These are phyloP conservation scores for Pythium plurisporium DNA, from an alignment of 352 stramenopile species.

Conservation along the genomic window DNA sequence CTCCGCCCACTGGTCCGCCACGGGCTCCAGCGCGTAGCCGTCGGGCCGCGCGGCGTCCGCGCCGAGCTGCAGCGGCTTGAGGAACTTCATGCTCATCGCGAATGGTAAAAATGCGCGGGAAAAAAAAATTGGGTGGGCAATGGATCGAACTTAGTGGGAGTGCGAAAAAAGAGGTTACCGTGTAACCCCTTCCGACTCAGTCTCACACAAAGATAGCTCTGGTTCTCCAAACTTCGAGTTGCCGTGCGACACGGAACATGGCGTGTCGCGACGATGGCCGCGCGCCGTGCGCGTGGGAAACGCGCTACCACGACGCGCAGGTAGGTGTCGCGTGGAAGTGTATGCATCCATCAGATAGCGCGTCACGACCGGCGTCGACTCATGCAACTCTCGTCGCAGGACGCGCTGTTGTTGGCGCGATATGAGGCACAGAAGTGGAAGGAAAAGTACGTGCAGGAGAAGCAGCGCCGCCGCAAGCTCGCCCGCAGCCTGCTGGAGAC, in stretches of 20 bases:
- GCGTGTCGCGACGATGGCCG: not conserved
- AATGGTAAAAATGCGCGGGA: slow-evolving; percentile 15
- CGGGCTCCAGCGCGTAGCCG: slow-evolving; percentile 57
- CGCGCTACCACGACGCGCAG: slow-evolving; percentile 20
- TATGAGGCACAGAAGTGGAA: slow-evolving; percentile 77
- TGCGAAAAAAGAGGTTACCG: slow-evolving; percentile 1
- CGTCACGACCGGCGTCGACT: not conserved
- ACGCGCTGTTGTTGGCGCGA: slow-evolving; percentile 52
- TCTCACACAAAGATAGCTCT: not conserved
- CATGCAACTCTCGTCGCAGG: slow-evolving; percentile 27
- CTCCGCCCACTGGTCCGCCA: slow-evolving; percentile 74
- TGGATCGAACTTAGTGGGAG: slow-evolving; percentile 1
- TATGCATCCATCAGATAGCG: not conserved
- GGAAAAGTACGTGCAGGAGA: slow-evolving; percentile 75
- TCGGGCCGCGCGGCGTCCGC: slow-evolving; percentile 37
- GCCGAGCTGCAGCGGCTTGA: slow-evolving; percentile 60
- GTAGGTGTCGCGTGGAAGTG: not conserved
- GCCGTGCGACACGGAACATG: slow-evolving; percentile 12
- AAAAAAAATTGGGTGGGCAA: not conserved
- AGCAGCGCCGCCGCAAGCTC: slow-evolving; percentile 56
- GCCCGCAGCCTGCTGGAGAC: slow-evolving; percentile 61
- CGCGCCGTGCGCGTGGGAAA: slow-evolving; percentile 21
- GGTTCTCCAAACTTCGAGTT: not conserved
- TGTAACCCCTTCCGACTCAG: not conserved
- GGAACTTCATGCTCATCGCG: slow-evolving; percentile 45